Evolutionary conservation across 1,284 basidiomycete species (phyloP).

Genomic region (Takashimella tepidaria): DNA sequence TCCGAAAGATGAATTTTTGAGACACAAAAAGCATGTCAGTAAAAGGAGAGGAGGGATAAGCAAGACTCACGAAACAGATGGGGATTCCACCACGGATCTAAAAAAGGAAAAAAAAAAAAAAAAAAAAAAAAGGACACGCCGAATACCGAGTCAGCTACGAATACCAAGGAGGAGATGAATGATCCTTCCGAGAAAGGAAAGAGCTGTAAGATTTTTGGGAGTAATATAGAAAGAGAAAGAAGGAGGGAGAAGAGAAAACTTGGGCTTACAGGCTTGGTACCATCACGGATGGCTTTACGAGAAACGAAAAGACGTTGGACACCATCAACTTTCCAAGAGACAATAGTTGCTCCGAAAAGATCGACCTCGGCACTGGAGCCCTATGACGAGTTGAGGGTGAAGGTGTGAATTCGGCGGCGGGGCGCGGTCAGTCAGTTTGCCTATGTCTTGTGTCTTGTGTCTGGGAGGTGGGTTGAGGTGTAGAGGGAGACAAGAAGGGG

Average conservation of each 20-base stretch:
- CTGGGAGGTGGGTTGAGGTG: not conserved
- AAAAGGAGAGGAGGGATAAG: not conserved
- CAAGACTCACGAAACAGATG: conserved; percentile 55
- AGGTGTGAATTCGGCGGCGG: not conserved
- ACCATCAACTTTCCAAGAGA: conserved; percentile 50
- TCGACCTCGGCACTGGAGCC: conserved; percentile 64
- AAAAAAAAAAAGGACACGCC: too few relatives aligned
- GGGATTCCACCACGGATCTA: conserved; percentile 75
- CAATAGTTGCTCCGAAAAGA: conserved; percentile 70
- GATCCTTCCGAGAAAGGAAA: too few relatives aligned
- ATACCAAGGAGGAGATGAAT: too few relatives aligned
- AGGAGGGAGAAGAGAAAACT: too few relatives aligned
- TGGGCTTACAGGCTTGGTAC: conserved; percentile 58
- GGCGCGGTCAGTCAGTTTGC: not conserved
- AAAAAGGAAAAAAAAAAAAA: too few relatives aligned
- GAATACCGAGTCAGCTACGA: too few relatives aligned
- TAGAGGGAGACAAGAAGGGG: not conserved
- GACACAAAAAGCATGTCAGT: not conserved
- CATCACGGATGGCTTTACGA: conserved; percentile 71
- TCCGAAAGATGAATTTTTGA: not conserved
- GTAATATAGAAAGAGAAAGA: too few relatives aligned
- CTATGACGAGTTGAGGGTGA: conserved; percentile 46
- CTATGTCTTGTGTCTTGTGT: too few relatives aligned
- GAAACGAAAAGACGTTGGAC: conserved; percentile 72
- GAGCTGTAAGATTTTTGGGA: too few relatives aligned